Percentiles rank a stretch among this genome's conserved stretches.
Conservation (phyloP, 371 early-diverging fungal species). For the Fennellomyces sp. region DNA sequence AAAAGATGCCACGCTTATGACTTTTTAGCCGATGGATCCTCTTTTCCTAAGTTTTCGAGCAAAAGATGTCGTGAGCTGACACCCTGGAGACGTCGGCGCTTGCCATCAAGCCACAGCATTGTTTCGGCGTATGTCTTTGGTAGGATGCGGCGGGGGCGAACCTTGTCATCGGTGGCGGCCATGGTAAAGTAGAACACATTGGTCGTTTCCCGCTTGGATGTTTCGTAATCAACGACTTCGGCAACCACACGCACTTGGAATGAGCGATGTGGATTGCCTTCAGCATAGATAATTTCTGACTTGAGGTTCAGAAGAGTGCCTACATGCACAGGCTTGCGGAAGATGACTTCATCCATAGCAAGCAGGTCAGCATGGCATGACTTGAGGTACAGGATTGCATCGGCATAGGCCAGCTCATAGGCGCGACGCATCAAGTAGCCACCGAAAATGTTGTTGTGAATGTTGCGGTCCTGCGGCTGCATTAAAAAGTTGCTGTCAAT, state of each 20-base stretch:
- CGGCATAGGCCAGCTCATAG: constrained; percentile 80
- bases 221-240: constrained; percentile 75
- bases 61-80: constrained; percentile 13
- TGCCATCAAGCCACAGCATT: constrained; percentile 79
- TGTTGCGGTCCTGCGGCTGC: constrained; percentile 89
- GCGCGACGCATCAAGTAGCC: constrained; percentile 81
- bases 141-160: constrained; percentile 36
- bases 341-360: constrained; percentile 88
- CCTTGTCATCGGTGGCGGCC: constrained; percentile 22
- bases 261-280: constrained; percentile 47
- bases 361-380: constrained; percentile 51
- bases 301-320: constrained; percentile 80
- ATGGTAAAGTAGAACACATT: constrained; percentile 91
- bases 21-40: not conserved
- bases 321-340: constrained; percentile 88
- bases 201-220: constrained; percentile 62
- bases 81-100: constrained; percentile 26
- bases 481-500: constrained; percentile 73
- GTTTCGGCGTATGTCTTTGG: constrained; percentile 80
- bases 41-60: constrained; percentile 8
- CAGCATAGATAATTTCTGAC: constrained; percentile 74
- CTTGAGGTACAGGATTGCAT: constrained; percentile 67
- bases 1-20: too few species aligned
- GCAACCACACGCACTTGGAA: constrained; percentile 81
- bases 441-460: constrained; percentile 94